These are phyloP conservation scores for Umbellularia californica DNA, from an alignment of 164 flowering plant species.

Conservation along the genomic window DNA sequence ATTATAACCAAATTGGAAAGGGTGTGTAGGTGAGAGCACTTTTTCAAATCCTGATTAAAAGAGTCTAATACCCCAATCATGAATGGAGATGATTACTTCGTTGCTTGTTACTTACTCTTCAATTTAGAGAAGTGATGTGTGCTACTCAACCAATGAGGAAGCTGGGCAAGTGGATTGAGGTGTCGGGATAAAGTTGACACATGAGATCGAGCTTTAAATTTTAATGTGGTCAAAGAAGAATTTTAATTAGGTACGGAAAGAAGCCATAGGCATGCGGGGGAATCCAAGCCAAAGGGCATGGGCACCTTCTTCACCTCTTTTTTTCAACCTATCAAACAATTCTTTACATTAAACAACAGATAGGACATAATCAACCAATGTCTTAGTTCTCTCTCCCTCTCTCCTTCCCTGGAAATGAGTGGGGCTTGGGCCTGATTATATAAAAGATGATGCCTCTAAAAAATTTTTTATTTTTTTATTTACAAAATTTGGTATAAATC, in stretches of 20 bases:
- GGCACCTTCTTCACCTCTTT: conserved; percentile 19
- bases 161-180: conserved; percentile 14
- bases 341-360: background rate
- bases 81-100: too few species aligned
- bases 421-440: background rate
- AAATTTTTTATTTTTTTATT: too few species aligned
- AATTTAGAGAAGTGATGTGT: background rate
- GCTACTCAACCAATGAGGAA: background rate
- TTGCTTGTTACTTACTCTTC: too few species aligned
- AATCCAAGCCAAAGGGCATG: conserved; percentile 30
- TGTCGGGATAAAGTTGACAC: conserved; percentile 50
- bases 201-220: conserved; percentile 16
- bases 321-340: background rate
- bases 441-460: too few species aligned
- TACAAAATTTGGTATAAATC: too few species aligned
- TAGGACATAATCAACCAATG: background rate
- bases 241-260: conserved; percentile 13
- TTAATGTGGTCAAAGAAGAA: background rate
- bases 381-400: background rate
- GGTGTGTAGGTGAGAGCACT: too few species aligned
- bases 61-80: too few species aligned
- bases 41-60: too few species aligned
- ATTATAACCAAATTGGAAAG: too few species aligned
- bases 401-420: background rate
- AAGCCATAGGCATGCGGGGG: conserved; percentile 20